Evolutionary conservation across 225 moss, liverwort and hornwort species (phyloP).

Genomic region (Asterella californica): DNA sequence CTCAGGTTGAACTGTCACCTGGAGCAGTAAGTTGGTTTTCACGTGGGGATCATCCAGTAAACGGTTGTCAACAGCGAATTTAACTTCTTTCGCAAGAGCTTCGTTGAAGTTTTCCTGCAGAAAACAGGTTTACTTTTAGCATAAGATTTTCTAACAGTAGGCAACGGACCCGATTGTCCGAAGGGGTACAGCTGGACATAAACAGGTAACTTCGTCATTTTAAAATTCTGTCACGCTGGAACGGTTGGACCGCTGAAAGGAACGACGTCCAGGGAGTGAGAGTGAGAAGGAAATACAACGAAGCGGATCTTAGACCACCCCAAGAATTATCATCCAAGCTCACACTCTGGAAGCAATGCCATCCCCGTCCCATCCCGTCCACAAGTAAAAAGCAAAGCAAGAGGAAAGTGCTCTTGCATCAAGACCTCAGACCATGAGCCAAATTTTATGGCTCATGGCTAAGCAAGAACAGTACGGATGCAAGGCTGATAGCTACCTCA

Average conservation of each 20-base stretch:
- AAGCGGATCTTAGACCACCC: neutral
- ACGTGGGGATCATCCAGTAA: conserved; percentile 94
- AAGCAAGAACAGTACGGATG: neutral
- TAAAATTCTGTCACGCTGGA: too few species aligned
- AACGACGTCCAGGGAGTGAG: neutral
- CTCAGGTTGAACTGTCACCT: conserved; percentile 41
- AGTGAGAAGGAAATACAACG: neutral
- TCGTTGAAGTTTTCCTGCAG: conserved; percentile 89
- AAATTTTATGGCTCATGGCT: neutral
- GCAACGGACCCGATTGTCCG: neutral
- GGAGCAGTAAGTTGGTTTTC: conserved; percentile 88
- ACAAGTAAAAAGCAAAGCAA: neutral
- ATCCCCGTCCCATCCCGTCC: neutral
- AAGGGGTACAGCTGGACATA: neutral
- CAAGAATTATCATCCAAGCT: neutral
- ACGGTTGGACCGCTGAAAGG: neutral
- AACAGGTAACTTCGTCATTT: neutral
- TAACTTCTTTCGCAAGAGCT: conserved; percentile 63
- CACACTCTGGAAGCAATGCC: neutral
- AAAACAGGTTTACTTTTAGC: neutral
- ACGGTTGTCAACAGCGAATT: conserved; percentile 78
- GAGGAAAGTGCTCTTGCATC: neutral
- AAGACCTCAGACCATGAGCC: neutral
- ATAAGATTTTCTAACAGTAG: neutral
- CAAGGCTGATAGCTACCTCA: conserved; percentile 52